Evolutionary conservation across 306 rosid genomes (phyloP), one percentile per base, ranked within the genome.

Genomic region (Cucumis hystrix): DNA sequence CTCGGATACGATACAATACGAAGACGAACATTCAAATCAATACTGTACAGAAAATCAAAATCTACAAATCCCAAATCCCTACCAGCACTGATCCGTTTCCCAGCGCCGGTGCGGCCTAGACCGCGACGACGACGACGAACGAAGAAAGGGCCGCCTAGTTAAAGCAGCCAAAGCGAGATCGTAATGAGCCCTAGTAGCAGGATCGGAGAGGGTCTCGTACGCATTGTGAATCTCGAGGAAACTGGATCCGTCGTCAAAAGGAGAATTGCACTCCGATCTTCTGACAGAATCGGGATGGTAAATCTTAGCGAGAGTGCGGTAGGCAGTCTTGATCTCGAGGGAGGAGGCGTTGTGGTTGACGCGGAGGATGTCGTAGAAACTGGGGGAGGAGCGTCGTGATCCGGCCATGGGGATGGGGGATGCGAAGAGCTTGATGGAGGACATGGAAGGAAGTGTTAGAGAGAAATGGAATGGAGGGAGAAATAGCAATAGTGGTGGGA

Each of bases 21-120:
- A 67, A 41, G 49, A 67, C 41, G 54, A 41, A 67, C 54, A 67
- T 41, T 67, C 35, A 67, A 39, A 67, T 0, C 35, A 67, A 2
- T 6, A 10, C 55, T 67, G n/a, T 67, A 67, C 74, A 65, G 17
- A 67, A 67, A 18, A 6, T 30, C 52, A 10, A n/a, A n/a, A 39
- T 40, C 45, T 41, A 67, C 73, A 67, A 67, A 20, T 67, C 13
- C 45, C 72, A 14, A 21, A 68, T 0, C 25, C 37, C 88, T 94
- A 94, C 98, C 98, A 94, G 81, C 98, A 94, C 89, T 94, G 98
- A 39, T 94, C 97, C 28, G 97, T 94, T 77, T 94, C 97, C 98
- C 98, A 94, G 49, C 91, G 82, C 16, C 96, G 89, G 72, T 86
- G 85, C 82, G 84, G 6, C 79, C 82, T 80, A 60, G 80, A 89